phyloP scores from a whole-genome alignment of 306 rosid species.

The Prunus mongolica region DNA sequence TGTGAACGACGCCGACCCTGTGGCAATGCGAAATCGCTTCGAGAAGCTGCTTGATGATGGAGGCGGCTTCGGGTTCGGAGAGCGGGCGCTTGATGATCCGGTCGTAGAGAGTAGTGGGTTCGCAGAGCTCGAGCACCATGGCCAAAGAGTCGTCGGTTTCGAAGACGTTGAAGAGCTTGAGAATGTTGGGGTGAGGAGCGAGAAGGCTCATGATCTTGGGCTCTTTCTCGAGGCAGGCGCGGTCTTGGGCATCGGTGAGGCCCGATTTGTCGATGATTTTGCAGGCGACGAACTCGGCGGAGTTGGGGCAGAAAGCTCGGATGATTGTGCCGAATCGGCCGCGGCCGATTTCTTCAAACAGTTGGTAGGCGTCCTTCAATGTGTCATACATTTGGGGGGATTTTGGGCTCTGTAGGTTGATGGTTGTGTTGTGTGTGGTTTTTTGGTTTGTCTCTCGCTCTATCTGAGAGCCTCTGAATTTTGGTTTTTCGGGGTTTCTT shows the following conservation, averaged over 20 bases:
- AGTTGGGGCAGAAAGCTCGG: constrained; percentile 42
- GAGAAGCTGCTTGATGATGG: constrained; percentile 45
- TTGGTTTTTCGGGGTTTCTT: background rate
- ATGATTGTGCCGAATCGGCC: constrained; percentile 66
- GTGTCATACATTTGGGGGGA: constrained; percentile 43
- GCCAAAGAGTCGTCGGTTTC: constrained; percentile 43
- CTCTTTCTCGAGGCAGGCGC: constrained; percentile 62
- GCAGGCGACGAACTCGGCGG: constrained; percentile 43
- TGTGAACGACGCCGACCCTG: constrained; percentile 51
- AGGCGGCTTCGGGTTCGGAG: constrained; percentile 46
- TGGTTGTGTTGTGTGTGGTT: background rate
- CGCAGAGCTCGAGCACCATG: constrained; percentile 62
- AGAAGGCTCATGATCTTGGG: constrained; percentile 64
- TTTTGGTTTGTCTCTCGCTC: background rate
- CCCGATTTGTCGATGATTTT: constrained; percentile 57
- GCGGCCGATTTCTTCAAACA: constrained; percentile 68
- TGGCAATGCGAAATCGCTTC: constrained; percentile 64
- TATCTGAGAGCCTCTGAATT: too few species aligned
- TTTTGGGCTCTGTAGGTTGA: background rate
- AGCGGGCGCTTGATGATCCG: constrained; percentile 37
- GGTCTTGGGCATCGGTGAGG: constrained; percentile 54
- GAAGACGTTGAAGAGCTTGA: constrained; percentile 40
- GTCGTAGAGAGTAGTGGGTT: constrained; percentile 57
- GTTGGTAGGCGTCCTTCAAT: constrained; percentile 42
- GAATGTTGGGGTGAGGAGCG: constrained; percentile 63